Evolutionary conservation across 768 basidiomycete species (phyloP), one percentile per base, ranked within the genome.

Genomic region (Paxillus ammoniavirescens): DNA sequence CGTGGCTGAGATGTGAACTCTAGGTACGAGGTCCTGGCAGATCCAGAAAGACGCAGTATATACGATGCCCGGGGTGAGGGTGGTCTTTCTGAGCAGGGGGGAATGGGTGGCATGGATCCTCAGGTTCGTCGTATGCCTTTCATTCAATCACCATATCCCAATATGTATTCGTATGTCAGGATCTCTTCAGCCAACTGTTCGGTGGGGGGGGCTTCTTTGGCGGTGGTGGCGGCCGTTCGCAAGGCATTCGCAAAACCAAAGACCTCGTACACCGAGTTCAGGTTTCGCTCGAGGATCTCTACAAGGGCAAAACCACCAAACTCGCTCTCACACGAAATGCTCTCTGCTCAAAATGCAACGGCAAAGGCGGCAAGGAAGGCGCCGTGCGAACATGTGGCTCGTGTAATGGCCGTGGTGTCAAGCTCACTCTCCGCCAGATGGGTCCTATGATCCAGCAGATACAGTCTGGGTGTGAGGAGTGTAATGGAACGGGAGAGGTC

Each of bases 391-490:
- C 78, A 26, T 99, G 97, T 73, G 58, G 69, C 41, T 65, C 76
- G 13, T 99, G 97, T 76, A 80, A 75, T 64, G 97, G 97, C 52
- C 91, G 93, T 59, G 97, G 97, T 64, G 75, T 95, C 77, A 91
- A 87, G 69, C 73, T 98, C 66, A 92, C 89, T 48, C 75, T 98
- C 56, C 90, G 97, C 56, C 97, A 98, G 72, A 91, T 99, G 84
- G 97, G 97, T 26, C 97, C 97, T 5, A 99, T 99, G 97, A 92
- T 99, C 63, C 97, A 99, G 73, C 96, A 99, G 74, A 91, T 98
- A 61, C 97, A 98, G 70, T 91, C 93, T 50, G 80, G 85, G 42
- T 99, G 97, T 76, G 85, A 88, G 67, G 97, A 98, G 14, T 99
- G 97, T 71, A 82, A 79, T 47, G 97, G 92, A 14, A 82, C 85